phyloP scores from a whole-genome alignment of 2,329 filamentous ascomycete species.

The Pseudocercospora vitis region DNA sequence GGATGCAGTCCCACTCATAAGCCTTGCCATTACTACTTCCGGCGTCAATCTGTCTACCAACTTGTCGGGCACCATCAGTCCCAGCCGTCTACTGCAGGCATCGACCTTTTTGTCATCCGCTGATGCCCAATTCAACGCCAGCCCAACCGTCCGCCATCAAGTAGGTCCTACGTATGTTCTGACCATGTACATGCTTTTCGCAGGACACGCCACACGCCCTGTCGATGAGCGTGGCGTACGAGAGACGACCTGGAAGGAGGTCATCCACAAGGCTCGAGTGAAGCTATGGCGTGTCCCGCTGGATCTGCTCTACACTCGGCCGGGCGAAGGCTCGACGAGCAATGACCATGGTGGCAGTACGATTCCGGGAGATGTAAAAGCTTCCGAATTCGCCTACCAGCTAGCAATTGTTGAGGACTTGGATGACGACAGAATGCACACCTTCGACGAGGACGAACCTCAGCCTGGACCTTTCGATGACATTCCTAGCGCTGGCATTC shows the following conservation, averaged over 20 bases:
- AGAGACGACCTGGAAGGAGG: conserved; percentile 87
- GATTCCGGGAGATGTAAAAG: conserved; percentile 28
- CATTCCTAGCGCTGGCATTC: conserved; percentile 61
- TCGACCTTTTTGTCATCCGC: conserved; percentile 87
- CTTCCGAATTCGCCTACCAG: conserved; percentile 73
- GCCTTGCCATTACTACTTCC: conserved; percentile 89
- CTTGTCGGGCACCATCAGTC: conserved; percentile 79
- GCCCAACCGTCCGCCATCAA: conserved; percentile 66
- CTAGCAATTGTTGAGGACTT: conserved; percentile 81
- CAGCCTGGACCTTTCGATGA: conserved; percentile 62
- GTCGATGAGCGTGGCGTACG: conserved; percentile 59
- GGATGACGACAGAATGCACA: conserved; percentile 68
- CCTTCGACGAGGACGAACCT: conserved; percentile 60
- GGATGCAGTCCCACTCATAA: conserved; percentile 86
- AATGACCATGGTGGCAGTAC: conserved; percentile 37
- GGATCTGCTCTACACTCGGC: conserved; percentile 51
- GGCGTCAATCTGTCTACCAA: conserved; percentile 81
- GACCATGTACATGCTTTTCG: conserved; percentile 93
- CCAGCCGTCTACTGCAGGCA: conserved; percentile 85
- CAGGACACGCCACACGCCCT: conserved; percentile 66
- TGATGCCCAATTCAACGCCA: conserved; percentile 75
- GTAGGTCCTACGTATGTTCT: conserved; percentile 84
- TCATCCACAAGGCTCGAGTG: conserved; percentile 87
- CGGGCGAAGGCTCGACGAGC: conserved; percentile 30
- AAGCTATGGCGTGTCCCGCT: conserved; percentile 73